Evolutionary conservation across 2,329 filamentous ascomycete genomes (phyloP).

Genomic region (Zasmidium angulare): DNA sequence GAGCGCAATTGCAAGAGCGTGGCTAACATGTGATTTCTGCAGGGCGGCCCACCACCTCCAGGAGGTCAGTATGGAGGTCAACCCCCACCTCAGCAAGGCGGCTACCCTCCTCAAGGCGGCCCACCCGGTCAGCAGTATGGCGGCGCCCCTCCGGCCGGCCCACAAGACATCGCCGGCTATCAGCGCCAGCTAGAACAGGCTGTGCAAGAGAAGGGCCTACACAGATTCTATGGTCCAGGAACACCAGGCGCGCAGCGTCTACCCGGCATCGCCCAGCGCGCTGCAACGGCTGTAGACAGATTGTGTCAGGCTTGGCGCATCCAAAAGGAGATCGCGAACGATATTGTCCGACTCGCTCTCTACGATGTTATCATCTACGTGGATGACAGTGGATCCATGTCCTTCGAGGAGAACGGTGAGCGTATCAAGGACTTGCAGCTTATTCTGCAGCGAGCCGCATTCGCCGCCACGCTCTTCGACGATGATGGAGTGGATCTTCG

Average conservation of each 20-base stretch:
- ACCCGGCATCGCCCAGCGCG: conserved; percentile 50
- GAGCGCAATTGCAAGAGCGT: not conserved
- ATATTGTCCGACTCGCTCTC: conserved; percentile 62
- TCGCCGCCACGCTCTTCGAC: conserved; percentile 67
- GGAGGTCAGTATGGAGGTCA: not conserved
- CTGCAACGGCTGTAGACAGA: conserved; percentile 53
- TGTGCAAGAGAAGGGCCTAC: conserved; percentile 61
- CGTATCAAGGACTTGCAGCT: conserved; percentile 66
- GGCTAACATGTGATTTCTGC: conserved; percentile 20
- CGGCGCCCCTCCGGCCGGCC: conserved; percentile 35
- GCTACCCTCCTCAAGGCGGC: conserved; percentile 24
- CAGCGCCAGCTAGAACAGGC: conserved; percentile 56
- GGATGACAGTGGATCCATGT: conserved; percentile 69
- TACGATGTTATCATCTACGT: conserved; percentile 65
- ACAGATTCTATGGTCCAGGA: conserved; percentile 59
- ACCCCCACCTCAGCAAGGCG: conserved; percentile 20
- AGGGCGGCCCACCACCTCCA: conserved; percentile 25
- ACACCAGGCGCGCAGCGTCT: conserved; percentile 47
- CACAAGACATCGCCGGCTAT: conserved; percentile 55
- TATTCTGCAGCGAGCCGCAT: conserved; percentile 63
- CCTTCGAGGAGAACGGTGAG: conserved; percentile 65
- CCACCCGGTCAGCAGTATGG: conserved; percentile 35
- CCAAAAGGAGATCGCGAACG: conserved; percentile 60
- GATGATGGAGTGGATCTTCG: conserved; percentile 66
- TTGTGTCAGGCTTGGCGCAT: conserved; percentile 59